phyloP scores from a whole-genome alignment of 2,329 filamentous ascomycete genomes.

The Stylonectria norvegica region DNA sequence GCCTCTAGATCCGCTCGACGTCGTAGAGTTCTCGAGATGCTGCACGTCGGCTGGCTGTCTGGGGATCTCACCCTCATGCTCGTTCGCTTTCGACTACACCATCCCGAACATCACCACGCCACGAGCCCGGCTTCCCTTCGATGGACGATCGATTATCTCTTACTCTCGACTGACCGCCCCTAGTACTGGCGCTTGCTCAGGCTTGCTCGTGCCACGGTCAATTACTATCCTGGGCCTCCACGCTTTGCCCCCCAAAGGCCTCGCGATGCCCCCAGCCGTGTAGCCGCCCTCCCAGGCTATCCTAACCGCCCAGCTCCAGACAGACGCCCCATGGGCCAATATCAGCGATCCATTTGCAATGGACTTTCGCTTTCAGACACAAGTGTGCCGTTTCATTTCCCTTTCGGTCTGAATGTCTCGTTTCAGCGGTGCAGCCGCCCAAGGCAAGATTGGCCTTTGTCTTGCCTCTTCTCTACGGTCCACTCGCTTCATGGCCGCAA shows the following conservation, averaged over 20 bases:
- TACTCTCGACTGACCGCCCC: slow-evolving; percentile 1
- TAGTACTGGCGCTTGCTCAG: slow-evolving; percentile 24
- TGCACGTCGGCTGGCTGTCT: slow-evolving; percentile 27
- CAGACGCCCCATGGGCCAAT: slow-evolving; percentile 52
- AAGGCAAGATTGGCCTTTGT: slow-evolving; percentile 28
- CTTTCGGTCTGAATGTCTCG: slow-evolving; percentile 21
- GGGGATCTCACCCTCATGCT: slow-evolving; percentile 3
- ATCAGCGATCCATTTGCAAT: slow-evolving; percentile 40
- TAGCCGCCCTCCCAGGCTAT: slow-evolving; percentile 19
- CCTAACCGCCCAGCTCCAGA: slow-evolving; percentile 36
- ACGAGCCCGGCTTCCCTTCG: not conserved
- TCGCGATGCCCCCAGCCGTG: slow-evolving; percentile 6
- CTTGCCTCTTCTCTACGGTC: slow-evolving; percentile 17
- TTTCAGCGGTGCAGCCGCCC: slow-evolving; percentile 32
- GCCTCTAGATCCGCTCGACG: slow-evolving; percentile 3
- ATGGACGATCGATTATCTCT: not conserved
- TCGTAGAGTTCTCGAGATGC: slow-evolving; percentile 12
- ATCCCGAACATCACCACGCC: slow-evolving; percentile 1
- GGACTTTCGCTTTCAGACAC: slow-evolving; percentile 48
- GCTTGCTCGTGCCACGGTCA: slow-evolving; percentile 12
- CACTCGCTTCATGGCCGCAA: slow-evolving; percentile 18
- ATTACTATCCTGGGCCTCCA: slow-evolving; percentile 5
- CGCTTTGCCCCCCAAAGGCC: slow-evolving; percentile 8
- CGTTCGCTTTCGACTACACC: slow-evolving; percentile 1
- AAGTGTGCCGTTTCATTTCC: slow-evolving; percentile 50